phyloP scores from a whole-genome alignment of 1,284 basidiomycete species.

The Lignosus rhinocerotis region DNA sequence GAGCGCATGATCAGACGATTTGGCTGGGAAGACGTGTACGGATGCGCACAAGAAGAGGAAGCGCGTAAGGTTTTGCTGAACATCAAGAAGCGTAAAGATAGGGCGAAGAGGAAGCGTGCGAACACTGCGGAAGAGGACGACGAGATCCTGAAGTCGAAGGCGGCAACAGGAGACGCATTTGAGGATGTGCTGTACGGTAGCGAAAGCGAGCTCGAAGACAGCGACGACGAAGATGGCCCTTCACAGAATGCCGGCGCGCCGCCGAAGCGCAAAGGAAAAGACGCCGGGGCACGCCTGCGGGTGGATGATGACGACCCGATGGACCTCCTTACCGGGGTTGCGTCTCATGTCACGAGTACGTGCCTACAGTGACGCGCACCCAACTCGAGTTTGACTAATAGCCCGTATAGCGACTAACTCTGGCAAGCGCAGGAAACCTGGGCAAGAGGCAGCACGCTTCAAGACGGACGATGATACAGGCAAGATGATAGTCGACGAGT shows the following conservation, averaged over 20 bases:
- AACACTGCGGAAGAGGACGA: slow-evolving; percentile 57
- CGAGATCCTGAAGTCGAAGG: slow-evolving; percentile 47
- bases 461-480: slow-evolving; percentile 86
- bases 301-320: slow-evolving; percentile 94
- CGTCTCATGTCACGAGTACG: slow-evolving; percentile 77
- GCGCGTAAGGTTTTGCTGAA: slow-evolving; percentile 81
- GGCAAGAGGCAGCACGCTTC: slow-evolving; percentile 86
- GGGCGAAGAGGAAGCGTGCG: slow-evolving; percentile 74
- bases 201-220: slow-evolving; percentile 82
- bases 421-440: slow-evolving; percentile 70
- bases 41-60: slow-evolving; percentile 74
- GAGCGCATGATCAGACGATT: slow-evolving; percentile 95
- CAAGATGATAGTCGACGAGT: slow-evolving; percentile 84
- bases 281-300: slow-evolving; percentile 64
- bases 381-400: background rate
- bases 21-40: slow-evolving; percentile 83
- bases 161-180: slow-evolving; percentile 80
- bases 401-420: slow-evolving; percentile 47
- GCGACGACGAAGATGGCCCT: slow-evolving; percentile 61
- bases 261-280: slow-evolving; percentile 39
- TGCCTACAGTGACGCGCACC: slow-evolving; percentile 6
- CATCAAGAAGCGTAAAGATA: slow-evolving; percentile 90
- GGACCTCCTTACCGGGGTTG: slow-evolving; percentile 88
- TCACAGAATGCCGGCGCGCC: slow-evolving; percentile 27
- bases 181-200: slow-evolving; percentile 96